Evolutionary conservation across 2,329 filamentous ascomycete species (phyloP), one percentile per base, ranked within the genome.

Genomic region (Exophiala alcalophila): DNA sequence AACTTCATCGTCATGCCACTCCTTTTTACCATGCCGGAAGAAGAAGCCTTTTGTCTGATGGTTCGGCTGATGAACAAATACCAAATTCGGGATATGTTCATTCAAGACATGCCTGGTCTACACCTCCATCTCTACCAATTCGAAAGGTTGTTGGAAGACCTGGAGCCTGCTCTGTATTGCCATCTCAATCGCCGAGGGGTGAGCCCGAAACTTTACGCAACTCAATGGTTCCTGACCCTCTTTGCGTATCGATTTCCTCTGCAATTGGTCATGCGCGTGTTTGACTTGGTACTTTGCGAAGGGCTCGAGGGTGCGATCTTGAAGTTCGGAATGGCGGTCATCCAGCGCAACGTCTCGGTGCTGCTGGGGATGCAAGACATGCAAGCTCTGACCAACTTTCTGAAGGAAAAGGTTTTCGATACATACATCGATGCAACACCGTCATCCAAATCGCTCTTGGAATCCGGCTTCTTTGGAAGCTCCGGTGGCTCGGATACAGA

Each of bases 191-290:
- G 92, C 45, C 81, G 86, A 42, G 83, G 87, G 53, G 92, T 98
- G 40, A 85, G 85, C 6, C 85, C 92, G 1, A 88, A 95, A 60
- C 75, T 98, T 6, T 98, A 98, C 62, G 92, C 92, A 30, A 98
- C 92, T 0, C 92, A 98, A 65, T 98, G 92, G 92, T 98, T 98
- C 67, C 76, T 98, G 35, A 98, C 92, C 0, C 75, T 98, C n/a
- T 98, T 98, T 61, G 89, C 91, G 21, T 98, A 98, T 65, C 86
- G 94, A 28, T 98, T 98, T 65, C 92, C 92, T 6, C 75, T 98
- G 5, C 92, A 98, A 61, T 80, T 98, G 7, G 92, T 98, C 5
- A 81, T 98, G 44, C 86, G 92, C 21, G 94, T 98, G 36, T 98
- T 97, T 65, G 92, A 98, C 61, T 71, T 98, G 41, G 92, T 98